Evolutionary conservation across 352 stramenopile species (phyloP).

Genomic region (Nannochloropsis limnetica): DNA sequence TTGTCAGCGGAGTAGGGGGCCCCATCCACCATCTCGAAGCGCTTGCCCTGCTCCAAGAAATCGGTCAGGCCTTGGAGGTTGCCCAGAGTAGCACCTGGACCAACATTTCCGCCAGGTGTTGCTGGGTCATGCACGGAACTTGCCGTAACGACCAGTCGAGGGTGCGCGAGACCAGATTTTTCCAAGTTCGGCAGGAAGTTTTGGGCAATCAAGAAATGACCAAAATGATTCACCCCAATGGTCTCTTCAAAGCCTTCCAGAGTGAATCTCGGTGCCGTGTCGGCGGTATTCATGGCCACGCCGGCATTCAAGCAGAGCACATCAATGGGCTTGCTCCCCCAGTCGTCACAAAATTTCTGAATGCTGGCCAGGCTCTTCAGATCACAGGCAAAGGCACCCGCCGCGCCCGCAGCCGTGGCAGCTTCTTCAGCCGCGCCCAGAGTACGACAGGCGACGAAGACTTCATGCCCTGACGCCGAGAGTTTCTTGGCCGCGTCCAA

Average conservation of each 20-base stretch:
- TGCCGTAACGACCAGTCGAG: slow-evolving; percentile 50
- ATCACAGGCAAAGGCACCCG: slow-evolving; percentile 49
- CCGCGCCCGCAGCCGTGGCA: slow-evolving; percentile 37
- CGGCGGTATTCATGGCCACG: slow-evolving; percentile 46
- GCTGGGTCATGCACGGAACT: slow-evolving; percentile 52
- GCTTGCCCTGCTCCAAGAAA: slow-evolving; percentile 38
- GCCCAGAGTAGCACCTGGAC: slow-evolving; percentile 46
- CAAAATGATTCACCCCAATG: slow-evolving; percentile 51
- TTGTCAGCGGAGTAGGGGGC: slow-evolving; percentile 36
- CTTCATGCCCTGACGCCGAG: slow-evolving; percentile 30
- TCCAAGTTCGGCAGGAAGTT: slow-evolving; percentile 49
- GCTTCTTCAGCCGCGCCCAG: slow-evolving; percentile 43
- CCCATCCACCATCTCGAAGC: slow-evolving; percentile 53
- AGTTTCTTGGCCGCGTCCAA: slow-evolving; percentile 58
- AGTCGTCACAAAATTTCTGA: slow-evolving; percentile 41
- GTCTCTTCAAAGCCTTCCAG: slow-evolving; percentile 46
- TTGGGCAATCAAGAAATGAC: slow-evolving; percentile 50
- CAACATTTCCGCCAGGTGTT: slow-evolving; percentile 48
- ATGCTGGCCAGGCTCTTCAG: slow-evolving; percentile 46
- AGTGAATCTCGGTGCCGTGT: slow-evolving; percentile 22
- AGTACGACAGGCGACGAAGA: slow-evolving; percentile 37
- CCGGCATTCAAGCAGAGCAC: slow-evolving; percentile 50
- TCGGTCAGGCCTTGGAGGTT: slow-evolving; percentile 45
- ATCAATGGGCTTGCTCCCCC: slow-evolving; percentile 50
- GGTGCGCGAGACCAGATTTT: slow-evolving; percentile 32